Evolutionary conservation across 164 flowering plant species (phyloP).

Genomic region (Magnolia changhungtana): DNA sequence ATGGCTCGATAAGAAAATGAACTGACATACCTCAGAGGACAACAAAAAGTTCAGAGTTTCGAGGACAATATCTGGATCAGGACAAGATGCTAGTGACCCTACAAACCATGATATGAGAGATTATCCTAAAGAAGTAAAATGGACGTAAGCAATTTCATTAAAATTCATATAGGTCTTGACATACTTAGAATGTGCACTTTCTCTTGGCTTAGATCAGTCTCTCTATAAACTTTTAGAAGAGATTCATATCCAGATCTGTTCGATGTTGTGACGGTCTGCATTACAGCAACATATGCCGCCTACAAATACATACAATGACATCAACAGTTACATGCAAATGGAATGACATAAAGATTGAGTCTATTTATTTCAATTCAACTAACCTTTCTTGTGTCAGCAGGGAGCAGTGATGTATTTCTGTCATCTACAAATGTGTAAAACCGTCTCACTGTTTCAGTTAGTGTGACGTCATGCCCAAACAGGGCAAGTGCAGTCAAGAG

Average conservation of each 20-base stretch:
- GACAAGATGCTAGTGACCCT: conserved; percentile 62
- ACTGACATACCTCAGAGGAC: conserved; percentile 65
- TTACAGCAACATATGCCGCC: conserved; percentile 85
- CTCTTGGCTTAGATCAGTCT: conserved; percentile 88
- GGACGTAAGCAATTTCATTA: background rate
- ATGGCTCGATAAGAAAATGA: background rate
- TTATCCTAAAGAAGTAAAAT: background rate
- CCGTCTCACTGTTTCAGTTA: conserved; percentile 67
- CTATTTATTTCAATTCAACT: background rate
- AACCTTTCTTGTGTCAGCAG: conserved; percentile 40
- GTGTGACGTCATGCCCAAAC: conserved; percentile 72
- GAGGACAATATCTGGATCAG: conserved; percentile 65
- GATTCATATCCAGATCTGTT: conserved; percentile 73
- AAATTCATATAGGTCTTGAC: conserved; percentile 14
- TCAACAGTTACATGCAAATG: conserved; percentile 1
- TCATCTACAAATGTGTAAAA: conserved; percentile 71
- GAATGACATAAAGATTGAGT: background rate
- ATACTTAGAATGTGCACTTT: conserved; percentile 74
- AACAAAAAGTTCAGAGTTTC: conserved; percentile 81
- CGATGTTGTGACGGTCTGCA: conserved; percentile 60
- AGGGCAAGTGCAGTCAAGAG: conserved; percentile 70
- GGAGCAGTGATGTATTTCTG: conserved; percentile 70
- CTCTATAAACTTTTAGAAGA: conserved; percentile 72
- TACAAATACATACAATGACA: conserved; percentile 9
- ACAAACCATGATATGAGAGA: background rate